A percentile compares a stretch with the other conserved stretches of the same genome.
Conservation (phyloP, 73 alveolate species). For the Blepharisma japonicum region DNA sequence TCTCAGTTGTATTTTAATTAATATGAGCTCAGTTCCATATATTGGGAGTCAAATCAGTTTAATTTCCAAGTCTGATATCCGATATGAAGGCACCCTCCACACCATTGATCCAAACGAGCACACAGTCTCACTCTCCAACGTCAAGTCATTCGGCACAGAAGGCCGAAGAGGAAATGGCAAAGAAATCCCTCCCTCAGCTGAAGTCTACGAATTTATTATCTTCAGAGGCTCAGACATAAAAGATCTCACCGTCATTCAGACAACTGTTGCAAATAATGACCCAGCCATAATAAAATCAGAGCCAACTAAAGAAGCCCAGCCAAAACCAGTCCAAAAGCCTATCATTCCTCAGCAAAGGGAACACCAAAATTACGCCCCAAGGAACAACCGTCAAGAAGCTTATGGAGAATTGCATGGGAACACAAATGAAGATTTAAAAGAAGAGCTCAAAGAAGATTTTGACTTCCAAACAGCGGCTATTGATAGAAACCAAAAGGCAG, state of each 20-base stretch:
- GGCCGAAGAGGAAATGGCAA: slow-evolving; percentile 28
- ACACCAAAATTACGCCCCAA: neutral
- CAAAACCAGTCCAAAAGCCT: neutral
- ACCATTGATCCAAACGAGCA: slow-evolving; percentile 14
- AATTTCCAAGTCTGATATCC: neutral
- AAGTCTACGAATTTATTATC: slow-evolving; percentile 16
- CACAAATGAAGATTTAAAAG: neutral
- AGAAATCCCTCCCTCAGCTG: slow-evolving; percentile 18
- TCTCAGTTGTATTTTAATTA: too few species aligned
- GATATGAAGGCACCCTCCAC: slow-evolving; percentile 23
- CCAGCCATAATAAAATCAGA: too few species aligned
- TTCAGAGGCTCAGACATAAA: slow-evolving; percentile 29
- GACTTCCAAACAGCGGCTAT: slow-evolving; percentile 15
- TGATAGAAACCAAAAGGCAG: neutral
- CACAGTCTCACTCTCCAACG: slow-evolving; percentile 19
- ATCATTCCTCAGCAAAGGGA: neutral
- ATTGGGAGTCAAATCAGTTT: slow-evolving; percentile 13
- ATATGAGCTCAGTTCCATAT: neutral
- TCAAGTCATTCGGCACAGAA: slow-evolving; percentile 14
- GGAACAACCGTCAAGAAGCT: neutral
- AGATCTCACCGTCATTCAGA: slow-evolving; percentile 18
- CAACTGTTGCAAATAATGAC: neutral
- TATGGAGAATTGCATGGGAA: slow-evolving; percentile 11
- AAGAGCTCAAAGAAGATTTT: slow-evolving; percentile 11
- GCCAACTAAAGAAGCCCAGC: slow-evolving; percentile 19